Conservation (phyloP, 306 rosid species). For the Vigna mungo region DNA sequence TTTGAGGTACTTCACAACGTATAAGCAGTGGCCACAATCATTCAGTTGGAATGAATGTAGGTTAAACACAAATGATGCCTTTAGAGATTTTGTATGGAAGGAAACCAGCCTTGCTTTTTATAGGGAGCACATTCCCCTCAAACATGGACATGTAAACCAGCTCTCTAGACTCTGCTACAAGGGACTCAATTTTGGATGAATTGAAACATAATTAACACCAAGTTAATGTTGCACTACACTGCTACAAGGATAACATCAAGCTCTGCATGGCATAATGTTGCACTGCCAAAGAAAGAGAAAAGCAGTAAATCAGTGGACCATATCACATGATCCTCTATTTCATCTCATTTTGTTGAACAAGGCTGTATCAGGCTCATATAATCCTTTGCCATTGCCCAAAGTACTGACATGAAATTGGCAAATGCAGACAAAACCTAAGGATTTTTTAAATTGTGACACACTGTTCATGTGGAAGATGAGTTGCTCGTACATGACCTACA, state of each 20-base stretch:
- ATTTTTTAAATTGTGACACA: background rate
- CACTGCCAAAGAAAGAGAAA: background rate
- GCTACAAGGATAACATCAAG: too few species aligned
- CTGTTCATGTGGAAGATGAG: conserved; percentile 9
- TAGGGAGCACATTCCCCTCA: background rate
- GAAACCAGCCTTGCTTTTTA: background rate
- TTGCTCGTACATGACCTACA: background rate
- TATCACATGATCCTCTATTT: background rate
- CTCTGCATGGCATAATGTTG: too few species aligned
- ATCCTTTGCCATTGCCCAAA: background rate
- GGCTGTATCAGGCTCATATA: background rate
- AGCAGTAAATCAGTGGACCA: background rate
- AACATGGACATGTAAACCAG: background rate
- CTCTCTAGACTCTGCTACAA: background rate
- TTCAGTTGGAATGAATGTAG: background rate
- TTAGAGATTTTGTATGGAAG: conserved; percentile 1
- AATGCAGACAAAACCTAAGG: background rate
- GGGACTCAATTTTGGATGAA: conserved; percentile 8
- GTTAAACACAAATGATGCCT: background rate
- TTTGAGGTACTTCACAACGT: background rate
- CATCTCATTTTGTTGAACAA: background rate
- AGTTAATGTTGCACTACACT: background rate
- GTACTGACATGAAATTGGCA: background rate
- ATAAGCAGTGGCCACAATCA: conserved; percentile 2
- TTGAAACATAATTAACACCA: conserved; percentile 8